Evolutionary conservation across 768 basidiomycete species (phyloP).

Genomic region (Boletus fagicola): DNA sequence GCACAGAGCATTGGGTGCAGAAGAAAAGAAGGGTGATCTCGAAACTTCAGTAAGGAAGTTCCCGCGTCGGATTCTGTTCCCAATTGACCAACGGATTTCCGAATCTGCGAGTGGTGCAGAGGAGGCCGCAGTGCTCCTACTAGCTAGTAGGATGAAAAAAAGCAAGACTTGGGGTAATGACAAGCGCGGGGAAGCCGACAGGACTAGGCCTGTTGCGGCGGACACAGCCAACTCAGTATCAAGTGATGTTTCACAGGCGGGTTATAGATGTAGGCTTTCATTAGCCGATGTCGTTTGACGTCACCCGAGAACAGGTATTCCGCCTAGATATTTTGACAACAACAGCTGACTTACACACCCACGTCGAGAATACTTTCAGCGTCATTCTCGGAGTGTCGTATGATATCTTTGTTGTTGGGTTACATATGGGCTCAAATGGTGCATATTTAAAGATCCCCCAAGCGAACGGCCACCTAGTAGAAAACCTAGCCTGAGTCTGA

Average conservation of each 20-base stretch:
- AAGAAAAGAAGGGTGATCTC: conserved; percentile 3
- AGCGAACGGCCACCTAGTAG: too few species aligned
- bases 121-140: not conserved
- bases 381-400: not conserved
- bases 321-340: too few species aligned
- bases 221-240: not conserved
- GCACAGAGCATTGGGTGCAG: conserved; percentile 18
- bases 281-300: not conserved
- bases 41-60: conserved; percentile 1
- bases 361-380: not conserved
- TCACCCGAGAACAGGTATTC: not conserved
- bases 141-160: not conserved
- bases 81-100: conserved; percentile 1
- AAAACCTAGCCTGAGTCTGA: too few species aligned
- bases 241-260: not conserved
- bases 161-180: not conserved
- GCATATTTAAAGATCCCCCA: not conserved
- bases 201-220: not conserved
- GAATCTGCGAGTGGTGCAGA: not conserved
- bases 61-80: not conserved
- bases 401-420: not conserved
- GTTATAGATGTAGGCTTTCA: too few species aligned
- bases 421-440: not conserved
- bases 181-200: conserved; percentile 3
- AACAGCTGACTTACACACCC: too few species aligned